Base-by-base conservation (phyloP, 805 yeast species). In the Pichia paraexigua region DNA sequence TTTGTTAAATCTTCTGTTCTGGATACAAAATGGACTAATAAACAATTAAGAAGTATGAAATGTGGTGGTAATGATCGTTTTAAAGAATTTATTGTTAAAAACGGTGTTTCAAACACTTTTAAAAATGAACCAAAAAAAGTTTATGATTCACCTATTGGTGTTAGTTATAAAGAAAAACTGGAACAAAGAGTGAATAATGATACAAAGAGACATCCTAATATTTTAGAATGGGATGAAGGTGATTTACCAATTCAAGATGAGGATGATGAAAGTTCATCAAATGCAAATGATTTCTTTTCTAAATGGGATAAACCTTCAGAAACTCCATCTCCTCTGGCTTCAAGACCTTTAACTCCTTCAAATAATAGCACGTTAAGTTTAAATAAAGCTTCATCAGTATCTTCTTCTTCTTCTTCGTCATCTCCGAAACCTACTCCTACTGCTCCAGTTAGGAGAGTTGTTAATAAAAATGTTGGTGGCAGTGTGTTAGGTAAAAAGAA, bases 11-110 rank as follows among this genome's bases (percentile, higher is more conserved):
- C 97, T 28, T 80, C 94, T 28, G 87, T 84, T 58, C 76, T 94
- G 72, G 99, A 94, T 70, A 58, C 63, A 11, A 87, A 89, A 67
- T 94, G 99, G 99, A 83, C 91, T 42, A 78, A 90, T 61, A 82
- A 80, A 62, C 96, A 94, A 68, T 75, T 94, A 64, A 81, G 99
- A 62, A 80, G 88, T 66, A 89, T 94, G 80, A 89, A 91, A 66
- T 82, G 87, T 54, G 98, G 98, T 58, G 99, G 98, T 27, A 94
- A 94, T 68, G 83, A 84, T 61, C 77, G 76, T 48, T 95, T 96
- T 45, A 83, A 83, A 56, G 96, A 88, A 52, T 94, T 78, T 63
- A 87, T 86, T 67, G 67, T 78, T 60, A 87, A 87, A 68, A 83
- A 91, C 64, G 96, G 96, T 43, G 98, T 97, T 24, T 75, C 89